Base-by-base conservation (phyloP, 1,139 yeast species). In the Suhomyces bokatorum region DNA sequence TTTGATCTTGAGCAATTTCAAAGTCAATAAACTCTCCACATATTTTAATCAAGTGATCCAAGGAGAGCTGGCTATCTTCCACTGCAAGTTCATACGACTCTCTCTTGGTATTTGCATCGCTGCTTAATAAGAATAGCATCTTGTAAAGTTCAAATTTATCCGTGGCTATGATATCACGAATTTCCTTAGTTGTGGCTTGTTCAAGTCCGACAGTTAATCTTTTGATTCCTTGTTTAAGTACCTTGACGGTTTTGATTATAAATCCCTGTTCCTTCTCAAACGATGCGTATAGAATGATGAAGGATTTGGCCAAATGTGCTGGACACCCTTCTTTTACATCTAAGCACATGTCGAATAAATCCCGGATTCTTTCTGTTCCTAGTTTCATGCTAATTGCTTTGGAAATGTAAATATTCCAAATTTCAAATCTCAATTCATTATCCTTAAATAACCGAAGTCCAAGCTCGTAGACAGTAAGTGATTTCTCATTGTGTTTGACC, bases 331-430 rank as follows among this genome's bases (percentile, higher is more conserved):
- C 27, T 62, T 26, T 24, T 22, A 57, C 56, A 31, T 47, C 46
- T 11, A 70, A 40, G 35, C 83, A 60, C 39, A 81, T 81, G 45
- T 88, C 96, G 63, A 87, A 89, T 15, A 87, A 58, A 50, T 87
- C 96, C 33, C 96, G 67, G 6, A 87, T 65, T 48, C 88, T 67
- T 54, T 88, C 96, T 0, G 58, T 48, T 53, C 54, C 63, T 37
- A 56, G 53, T 43, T 53, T 49, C 37, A 57, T 55, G 11, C 75
- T 57, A 16, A 54, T 43, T 0, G 81, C 75, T 47, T 79, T 82
- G 1, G 76, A 66, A 32, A 90, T 59, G 60, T 89, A 90, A 10
- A 78, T 67, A 47, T 78, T 80, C 93, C 95, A 88, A 26, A 90
- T 71, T 53, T 87, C 89, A 56, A 76, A 84, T 40, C 57, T 58